These are phyloP conservation scores for Stramenopiles sp. DNA, from an alignment of 352 stramenopile species.

Conservation along the genomic window DNA sequence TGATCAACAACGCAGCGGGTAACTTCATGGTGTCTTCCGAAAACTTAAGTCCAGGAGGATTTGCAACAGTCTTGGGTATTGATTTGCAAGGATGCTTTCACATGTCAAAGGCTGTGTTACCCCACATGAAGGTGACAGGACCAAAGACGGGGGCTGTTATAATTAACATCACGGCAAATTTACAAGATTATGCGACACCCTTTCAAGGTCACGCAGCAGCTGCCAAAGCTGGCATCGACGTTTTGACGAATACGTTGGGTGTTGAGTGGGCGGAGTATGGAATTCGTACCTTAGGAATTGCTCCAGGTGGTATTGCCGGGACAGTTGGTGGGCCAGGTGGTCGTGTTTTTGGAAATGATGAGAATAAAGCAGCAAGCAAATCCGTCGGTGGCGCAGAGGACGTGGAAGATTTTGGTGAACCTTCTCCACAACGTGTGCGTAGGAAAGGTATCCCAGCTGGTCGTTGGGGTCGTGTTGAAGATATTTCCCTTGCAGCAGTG, in stretches of 20 bases:
- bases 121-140: constrained; percentile 40
- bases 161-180: constrained; percentile 83
- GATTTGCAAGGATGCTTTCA: constrained; percentile 86
- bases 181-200: constrained; percentile 68
- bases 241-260: constrained; percentile 69
- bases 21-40: constrained; percentile 73
- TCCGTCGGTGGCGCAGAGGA: neutral
- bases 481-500: neutral
- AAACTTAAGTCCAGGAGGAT: constrained; percentile 68
- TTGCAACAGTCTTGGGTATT: constrained; percentile 87
- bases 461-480: neutral
- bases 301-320: constrained; percentile 78
- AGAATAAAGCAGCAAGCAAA: neutral
- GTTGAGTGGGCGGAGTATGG: constrained; percentile 84
- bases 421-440: neutral
- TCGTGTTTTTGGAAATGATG: neutral
- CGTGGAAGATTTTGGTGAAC: neutral
- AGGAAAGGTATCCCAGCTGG: neutral
- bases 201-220: constrained; percentile 83
- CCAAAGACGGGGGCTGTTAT: constrained; percentile 36
- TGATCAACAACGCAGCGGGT: constrained; percentile 76
- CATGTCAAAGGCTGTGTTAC: constrained; percentile 68
- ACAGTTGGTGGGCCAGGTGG: constrained; percentile 44
- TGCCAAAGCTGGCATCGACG: constrained; percentile 75
- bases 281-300: constrained; percentile 77